Evolutionary conservation across 306 rosid species (phyloP).

Genomic region (Pyrus bretschneideri): DNA sequence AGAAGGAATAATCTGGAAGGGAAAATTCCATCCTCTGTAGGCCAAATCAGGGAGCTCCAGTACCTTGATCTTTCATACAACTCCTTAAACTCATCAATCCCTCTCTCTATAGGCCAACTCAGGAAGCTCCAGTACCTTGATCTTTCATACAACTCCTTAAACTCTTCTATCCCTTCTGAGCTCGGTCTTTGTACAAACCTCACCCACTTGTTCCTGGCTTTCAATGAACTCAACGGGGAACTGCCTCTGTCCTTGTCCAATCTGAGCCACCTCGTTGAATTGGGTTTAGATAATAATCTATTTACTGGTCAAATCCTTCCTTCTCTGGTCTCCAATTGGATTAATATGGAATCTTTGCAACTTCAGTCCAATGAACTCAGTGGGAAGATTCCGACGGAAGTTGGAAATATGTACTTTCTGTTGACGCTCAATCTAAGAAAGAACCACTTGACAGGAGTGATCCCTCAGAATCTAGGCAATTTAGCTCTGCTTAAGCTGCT

Average conservation of each 20-base stretch:
- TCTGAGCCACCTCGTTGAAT: background rate
- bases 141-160: too few species aligned
- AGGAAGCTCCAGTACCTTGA: too few species aligned
- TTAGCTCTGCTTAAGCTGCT: accelerated
- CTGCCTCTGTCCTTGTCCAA: conserved; percentile 31
- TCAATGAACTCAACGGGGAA: conserved; percentile 33
- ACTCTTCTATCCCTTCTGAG: too few species aligned
- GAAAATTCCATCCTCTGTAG: accelerated
- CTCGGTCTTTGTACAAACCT: conserved; percentile 12
- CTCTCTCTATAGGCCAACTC: too few species aligned
- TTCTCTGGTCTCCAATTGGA: conserved; percentile 48
- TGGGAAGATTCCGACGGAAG: conserved; percentile 30
- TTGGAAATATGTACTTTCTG: too few species aligned
- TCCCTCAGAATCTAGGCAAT: too few species aligned
- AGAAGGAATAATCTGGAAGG: too few species aligned
- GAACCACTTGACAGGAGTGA: too few species aligned
- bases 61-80: conserved; percentile 23
- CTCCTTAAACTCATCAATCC: too few species aligned
- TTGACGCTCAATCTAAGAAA: too few species aligned
- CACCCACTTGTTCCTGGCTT: conserved; percentile 33
- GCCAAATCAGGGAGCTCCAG: conserved; percentile 24
- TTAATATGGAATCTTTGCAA: conserved; percentile 38
- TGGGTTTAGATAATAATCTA: too few species aligned
- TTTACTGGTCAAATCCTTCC: conserved; percentile 45
- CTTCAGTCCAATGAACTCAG: conserved; percentile 26